Conservation (phyloP, 2,329 filamentous ascomycete species). For the Mycogone perniciosa region DNA sequence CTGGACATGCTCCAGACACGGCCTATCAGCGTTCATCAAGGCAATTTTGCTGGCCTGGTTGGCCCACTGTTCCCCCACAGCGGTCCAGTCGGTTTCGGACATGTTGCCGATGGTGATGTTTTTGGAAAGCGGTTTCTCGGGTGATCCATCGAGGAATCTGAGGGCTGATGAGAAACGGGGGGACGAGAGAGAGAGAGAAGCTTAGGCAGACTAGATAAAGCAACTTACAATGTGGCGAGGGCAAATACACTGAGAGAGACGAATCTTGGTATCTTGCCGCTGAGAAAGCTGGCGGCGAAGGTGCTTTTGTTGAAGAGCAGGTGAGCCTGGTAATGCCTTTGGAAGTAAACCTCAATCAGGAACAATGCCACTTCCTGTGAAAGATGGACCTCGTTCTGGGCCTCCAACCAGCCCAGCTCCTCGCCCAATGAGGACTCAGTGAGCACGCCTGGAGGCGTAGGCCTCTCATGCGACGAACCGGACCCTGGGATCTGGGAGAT, state of each 20-base stretch:
- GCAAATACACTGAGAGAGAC: background rate
- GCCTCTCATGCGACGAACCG: background rate
- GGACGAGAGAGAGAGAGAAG: background rate
- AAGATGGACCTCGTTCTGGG: background rate
- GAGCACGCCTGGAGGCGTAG: background rate
- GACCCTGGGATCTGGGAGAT: background rate
- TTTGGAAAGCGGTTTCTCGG: background rate
- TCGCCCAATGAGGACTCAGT: background rate
- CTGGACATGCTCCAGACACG: background rate
- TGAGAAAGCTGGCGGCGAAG: background rate
- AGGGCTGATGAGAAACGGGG: background rate
- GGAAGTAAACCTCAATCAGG: background rate
- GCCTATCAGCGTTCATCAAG: background rate
- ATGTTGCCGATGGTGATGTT: background rate
- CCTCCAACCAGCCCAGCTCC: background rate
- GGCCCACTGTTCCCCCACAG: background rate
- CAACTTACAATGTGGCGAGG: background rate
- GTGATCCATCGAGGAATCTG: background rate
- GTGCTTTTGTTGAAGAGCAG: background rate
- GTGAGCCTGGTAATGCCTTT: background rate
- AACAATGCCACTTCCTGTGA: background rate
- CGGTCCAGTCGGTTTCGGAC: background rate
- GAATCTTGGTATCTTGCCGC: background rate
- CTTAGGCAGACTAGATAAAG: background rate
- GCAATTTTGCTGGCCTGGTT: background rate